These are phyloP conservation scores for Ophiostoma himal-ulmi DNA, from an alignment of 2,329 filamentous ascomycete genomes.

Conservation along the genomic window DNA sequence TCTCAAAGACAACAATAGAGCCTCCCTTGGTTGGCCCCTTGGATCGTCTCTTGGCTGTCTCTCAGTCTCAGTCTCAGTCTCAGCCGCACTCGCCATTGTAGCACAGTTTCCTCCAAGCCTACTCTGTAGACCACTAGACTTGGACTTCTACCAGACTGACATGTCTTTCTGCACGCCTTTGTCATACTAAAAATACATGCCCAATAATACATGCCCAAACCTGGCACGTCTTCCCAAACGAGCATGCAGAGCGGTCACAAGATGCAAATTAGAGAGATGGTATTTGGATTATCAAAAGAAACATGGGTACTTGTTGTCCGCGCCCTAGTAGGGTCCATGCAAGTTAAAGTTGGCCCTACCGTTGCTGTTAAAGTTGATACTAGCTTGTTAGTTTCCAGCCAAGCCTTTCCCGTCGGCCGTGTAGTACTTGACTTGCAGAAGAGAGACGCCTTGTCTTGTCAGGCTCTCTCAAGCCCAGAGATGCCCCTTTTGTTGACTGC, in stretches of 20 bases:
- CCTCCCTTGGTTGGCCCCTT: not conserved
- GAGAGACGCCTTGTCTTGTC: not conserved
- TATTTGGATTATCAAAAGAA: not conserved
- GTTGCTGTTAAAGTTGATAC: not conserved
- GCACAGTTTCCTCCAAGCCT: not conserved
- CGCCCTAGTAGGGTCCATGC: not conserved
- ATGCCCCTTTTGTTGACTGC: not conserved
- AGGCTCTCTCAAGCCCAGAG: not conserved
- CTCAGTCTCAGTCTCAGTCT: not conserved
- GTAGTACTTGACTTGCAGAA: not conserved
- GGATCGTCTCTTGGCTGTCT: not conserved
- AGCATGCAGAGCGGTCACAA: slow-evolving; percentile 5
- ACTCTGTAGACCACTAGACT: not conserved
- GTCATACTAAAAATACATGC: not conserved
- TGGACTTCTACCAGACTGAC: not conserved
- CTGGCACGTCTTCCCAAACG: not conserved
- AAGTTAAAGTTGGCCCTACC: slow-evolving; percentile 1
- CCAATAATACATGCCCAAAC: not conserved
- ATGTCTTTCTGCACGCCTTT: not conserved
- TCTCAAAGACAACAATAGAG: not conserved
- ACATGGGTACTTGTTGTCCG: not conserved
- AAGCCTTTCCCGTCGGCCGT: not conserved
- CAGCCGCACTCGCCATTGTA: not conserved
- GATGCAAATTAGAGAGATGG: not conserved
- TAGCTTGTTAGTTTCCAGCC: not conserved